Evolutionary conservation across 495 filamentous ascomycete species (phyloP), one percentile per base, ranked within the genome.

Genomic region (Glutinoglossum americanum): DNA sequence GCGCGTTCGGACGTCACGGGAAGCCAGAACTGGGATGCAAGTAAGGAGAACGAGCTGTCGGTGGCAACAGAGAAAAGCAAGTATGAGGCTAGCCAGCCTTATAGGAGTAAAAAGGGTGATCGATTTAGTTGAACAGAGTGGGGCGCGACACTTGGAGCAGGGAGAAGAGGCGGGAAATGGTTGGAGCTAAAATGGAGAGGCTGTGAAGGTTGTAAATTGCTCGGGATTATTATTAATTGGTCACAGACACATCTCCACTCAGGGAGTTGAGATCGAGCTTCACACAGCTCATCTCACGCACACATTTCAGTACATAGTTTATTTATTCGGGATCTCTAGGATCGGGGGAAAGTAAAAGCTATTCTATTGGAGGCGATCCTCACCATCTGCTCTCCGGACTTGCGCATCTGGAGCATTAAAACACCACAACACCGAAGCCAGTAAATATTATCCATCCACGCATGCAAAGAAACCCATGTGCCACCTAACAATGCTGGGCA

Each of bases 61-160:
- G 74, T 88, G 35, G 60, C 77, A n/a, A n/a, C n/a, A 37, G 85
- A 89, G 67, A 89, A 89, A 71, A 84, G 87, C 67, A 94, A 94
- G 72, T 97, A 94, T 70, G 87, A 97, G 69, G 74, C 84, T 57
- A 73, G 72, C 60, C 74, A 76, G 65, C 85, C 87, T 58, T 96
- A 76, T 69, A 69, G 75, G 60, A 80, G 82, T 64, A 78, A 73
- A 54, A 85, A 83, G 62, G 92, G 92, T 6, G 89, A 97, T 72
- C 76, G 93, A 57, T 86, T 98, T 68, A 80, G 76, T 65, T 85
- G 64, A 71, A 51, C 37, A 7, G 49, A 15, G 5, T 49, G 8
- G 8, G 3, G n/a, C 2, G 49, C n/a, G n/a, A n/a, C n/a, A n/a
- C n/a, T n/a, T n/a, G n/a, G n/a, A n/a, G n/a, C n/a, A n/a, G n/a